Evolutionary conservation across 257 asterid genomes (phyloP).

Genomic region (Solanum chiquidenum): DNA sequence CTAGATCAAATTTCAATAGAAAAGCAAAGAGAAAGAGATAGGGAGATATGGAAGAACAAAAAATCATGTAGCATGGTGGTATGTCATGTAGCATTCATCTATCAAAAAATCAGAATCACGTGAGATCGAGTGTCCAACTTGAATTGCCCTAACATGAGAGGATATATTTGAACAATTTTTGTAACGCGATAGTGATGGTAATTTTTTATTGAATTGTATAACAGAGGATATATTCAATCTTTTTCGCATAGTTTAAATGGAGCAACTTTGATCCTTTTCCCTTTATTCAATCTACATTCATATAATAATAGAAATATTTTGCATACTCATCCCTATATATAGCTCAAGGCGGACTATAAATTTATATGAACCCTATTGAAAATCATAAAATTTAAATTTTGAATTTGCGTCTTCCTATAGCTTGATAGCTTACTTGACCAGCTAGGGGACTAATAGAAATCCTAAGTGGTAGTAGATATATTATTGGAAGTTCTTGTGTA

Average conservation of each 20-base stretch:
- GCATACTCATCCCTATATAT: not conserved
- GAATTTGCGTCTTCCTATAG: accelerated
- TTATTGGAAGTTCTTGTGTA: not conserved
- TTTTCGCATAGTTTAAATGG: not conserved
- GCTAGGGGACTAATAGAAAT: too few species aligned
- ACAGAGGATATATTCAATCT: not conserved
- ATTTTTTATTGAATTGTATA: not conserved
- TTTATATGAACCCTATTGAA: not conserved
- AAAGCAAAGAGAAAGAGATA: not conserved
- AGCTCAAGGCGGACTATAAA: not conserved
- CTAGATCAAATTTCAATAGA: not conserved
- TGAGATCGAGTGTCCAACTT: not conserved
- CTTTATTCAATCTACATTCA: not conserved
- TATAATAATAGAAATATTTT: not conserved
- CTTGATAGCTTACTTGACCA: not conserved
- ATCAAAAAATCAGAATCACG: not conserved
- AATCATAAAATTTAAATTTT: not conserved
- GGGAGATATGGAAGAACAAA: not conserved
- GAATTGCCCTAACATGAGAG: not conserved
- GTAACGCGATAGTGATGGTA: too few species aligned
- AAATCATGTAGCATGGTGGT: too few species aligned
- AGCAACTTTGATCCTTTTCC: not conserved
- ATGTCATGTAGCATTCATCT: not conserved
- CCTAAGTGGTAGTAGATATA: too few species aligned
- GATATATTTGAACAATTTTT: not conserved